These are phyloP conservation scores for Penicillium sp. DNA, from an alignment of 2,329 filamentous ascomycete genomes.

Conservation along the genomic window DNA sequence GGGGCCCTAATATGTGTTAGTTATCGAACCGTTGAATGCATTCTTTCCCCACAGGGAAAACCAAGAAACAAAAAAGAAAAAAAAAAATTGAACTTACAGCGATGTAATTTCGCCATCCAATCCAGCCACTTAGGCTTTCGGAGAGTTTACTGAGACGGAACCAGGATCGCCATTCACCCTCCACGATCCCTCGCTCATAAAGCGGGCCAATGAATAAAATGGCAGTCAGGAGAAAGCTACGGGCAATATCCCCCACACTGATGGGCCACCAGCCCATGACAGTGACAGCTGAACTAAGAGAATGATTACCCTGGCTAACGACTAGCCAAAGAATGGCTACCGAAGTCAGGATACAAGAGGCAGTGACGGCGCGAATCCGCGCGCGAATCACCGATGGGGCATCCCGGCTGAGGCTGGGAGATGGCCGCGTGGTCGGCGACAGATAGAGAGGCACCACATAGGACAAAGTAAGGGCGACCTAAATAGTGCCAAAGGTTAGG, in stretches of 20 bases:
- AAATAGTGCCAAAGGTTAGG: constrained; percentile 5
- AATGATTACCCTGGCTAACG: constrained; percentile 53
- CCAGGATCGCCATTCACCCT: constrained; percentile 70
- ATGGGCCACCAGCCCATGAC: constrained; percentile 81
- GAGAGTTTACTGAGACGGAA: constrained; percentile 56
- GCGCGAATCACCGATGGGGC: constrained; percentile 85
- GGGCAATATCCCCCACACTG: constrained; percentile 63
- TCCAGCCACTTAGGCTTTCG: constrained; percentile 71
- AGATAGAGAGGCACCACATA: constrained; percentile 93
- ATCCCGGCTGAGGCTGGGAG: constrained; percentile 76
- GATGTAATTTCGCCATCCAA: constrained; percentile 82
- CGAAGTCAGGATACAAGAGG: constrained; percentile 71
- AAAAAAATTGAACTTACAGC: constrained; percentile 59
- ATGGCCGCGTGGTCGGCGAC: constrained; percentile 75
- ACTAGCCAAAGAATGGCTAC: constrained; percentile 68
- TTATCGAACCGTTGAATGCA: background rate
- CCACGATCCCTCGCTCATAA: constrained; percentile 74
- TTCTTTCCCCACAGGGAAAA: background rate
- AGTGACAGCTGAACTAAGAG: constrained; percentile 60
- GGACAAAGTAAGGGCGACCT: constrained; percentile 79
- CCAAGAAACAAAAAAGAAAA: background rate
- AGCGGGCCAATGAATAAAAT: constrained; percentile 82
- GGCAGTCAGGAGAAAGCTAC: constrained; percentile 68
- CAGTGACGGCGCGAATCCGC: constrained; percentile 75
- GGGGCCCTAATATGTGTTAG: constrained; percentile 61